Percentiles rank a stretch among this genome's conserved stretches.
Conservation (phyloP, 225 moss, liverwort and hornwort genomes). For the Polytrichum formosum region DNA sequence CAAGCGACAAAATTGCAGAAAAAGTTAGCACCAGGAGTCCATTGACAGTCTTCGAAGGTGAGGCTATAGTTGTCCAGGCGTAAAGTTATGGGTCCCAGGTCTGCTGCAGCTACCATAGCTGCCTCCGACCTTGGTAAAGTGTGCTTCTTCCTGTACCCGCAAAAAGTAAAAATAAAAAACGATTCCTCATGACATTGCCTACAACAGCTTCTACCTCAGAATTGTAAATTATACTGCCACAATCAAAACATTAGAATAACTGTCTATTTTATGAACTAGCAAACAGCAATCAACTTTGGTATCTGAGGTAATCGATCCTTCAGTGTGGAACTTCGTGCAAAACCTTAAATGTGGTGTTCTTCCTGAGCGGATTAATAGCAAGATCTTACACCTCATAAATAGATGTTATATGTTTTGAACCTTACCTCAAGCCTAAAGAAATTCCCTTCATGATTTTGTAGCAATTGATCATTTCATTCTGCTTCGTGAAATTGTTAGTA, state of each 20-base stretch:
- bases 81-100: conserved; percentile 81
- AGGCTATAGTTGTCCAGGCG: conserved; percentile 69
- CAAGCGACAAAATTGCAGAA: no score
- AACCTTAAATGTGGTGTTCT: no score
- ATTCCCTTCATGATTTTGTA: neutral
- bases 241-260: neutral
- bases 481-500: neutral
- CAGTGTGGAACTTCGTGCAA: no score
- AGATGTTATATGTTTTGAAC: neutral
- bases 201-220: neutral
- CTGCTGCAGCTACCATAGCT: conserved; percentile 92
- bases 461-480: neutral
- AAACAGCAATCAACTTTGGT: no score
- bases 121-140: conserved; percentile 89
- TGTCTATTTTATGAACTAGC: no score
- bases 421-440: neutral
- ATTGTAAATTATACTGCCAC: neutral
- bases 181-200: neutral
- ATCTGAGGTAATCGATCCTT: neutral
- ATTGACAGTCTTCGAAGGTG: conserved; percentile 77
- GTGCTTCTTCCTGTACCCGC: conserved; percentile 67
- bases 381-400: no score
- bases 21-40: conserved; percentile 69
- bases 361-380: no score
- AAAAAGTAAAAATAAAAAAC: neutral